phyloP scores from a whole-genome alignment of 106 monocot genomes.

The Platanthera zijinensis region DNA sequence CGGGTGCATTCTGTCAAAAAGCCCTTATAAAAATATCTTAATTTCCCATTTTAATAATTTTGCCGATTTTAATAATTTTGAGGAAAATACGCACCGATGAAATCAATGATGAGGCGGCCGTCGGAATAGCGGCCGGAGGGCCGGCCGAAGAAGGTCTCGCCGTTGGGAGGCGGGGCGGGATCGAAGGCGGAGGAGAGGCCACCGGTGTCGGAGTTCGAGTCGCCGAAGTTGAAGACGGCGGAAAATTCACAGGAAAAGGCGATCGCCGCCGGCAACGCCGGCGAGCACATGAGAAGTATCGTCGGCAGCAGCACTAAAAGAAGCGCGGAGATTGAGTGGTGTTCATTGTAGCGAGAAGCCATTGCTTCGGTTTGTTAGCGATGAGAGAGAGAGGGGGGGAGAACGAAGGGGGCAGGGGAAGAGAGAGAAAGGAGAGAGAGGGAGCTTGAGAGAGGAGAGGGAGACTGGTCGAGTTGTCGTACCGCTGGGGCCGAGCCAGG shows the following conservation, averaged over 20 bases:
- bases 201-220: slow-evolving; percentile 37
- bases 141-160: slow-evolving; percentile 28
- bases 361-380: not conserved
- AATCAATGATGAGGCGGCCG: slow-evolving; percentile 32
- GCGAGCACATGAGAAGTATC: not conserved
- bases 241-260: slow-evolving; percentile 13
- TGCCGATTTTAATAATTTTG: not conserved
- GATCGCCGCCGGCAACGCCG: not conserved
- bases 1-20: too few relatives aligned
- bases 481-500: too few relatives aligned
- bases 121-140: slow-evolving; percentile 29
- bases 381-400: not conserved
- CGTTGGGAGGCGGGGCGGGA: slow-evolving; percentile 27
- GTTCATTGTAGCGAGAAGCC: not conserved
- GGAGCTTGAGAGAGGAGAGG: too few relatives aligned
- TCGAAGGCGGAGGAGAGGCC: slow-evolving; percentile 28
- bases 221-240: slow-evolving; percentile 33
- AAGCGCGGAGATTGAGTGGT: not conserved
- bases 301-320: not conserved
- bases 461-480: too few relatives aligned
- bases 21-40: too few relatives aligned
- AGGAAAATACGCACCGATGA: slow-evolving; percentile 20
- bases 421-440: too few relatives aligned
- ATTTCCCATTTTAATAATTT: too few relatives aligned
- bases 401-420: too few relatives aligned